Base-by-base conservation (phyloP, 495 filamentous ascomycete species). In the Penicillium taxi region DNA sequence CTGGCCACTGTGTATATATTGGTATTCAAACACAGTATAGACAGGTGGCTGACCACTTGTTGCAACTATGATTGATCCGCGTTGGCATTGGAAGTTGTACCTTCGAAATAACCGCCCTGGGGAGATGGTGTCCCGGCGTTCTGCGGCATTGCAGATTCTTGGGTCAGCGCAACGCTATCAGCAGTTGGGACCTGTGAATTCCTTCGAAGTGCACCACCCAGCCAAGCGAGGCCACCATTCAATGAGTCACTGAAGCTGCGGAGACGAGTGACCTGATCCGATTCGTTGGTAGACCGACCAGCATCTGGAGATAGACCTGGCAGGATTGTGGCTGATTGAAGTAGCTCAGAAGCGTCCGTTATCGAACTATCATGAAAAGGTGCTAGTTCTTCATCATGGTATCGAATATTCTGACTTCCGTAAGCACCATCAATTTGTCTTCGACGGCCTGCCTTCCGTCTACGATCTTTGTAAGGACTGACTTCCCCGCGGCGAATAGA, bases 401-500 rank as follows among this genome's bases (percentile, higher is more conserved):
- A 27, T 5, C 50, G 56, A 17, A 34, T 31, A 9, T 39, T 24
- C n/a, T 25, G 39, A 5, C 59, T 50, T 5, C 48, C 24, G 9
- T 60, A 49, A 2, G 55, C 48, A 6, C 58, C 56, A 13, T 59
- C 58, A 0, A 58, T 40, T 35, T 51, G 58, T 26, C 52, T 53
- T 6, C 61, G 48, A 18, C 50, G 50, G 3, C 44, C 50, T 7
- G 44, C 29, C 23, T 38, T 56, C n/a, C 49, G 43, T 3, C 33
- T 41, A 9, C 63, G 56, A 11, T 63, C 55, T 32, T 63, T 67
- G 20, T 49, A 47, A n/a, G 63, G 56, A 23, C 52, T 64, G 15
- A 51, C 55, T 36, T 70, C 62, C 16, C 73, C 73, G 7, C 74
- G 69, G 18, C 74, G 69, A 4, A 80, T 49, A 13, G 73, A 71